Evolutionary conservation across 352 stramenopile species (phyloP).

Genomic region (Globisporangium nagaii): DNA sequence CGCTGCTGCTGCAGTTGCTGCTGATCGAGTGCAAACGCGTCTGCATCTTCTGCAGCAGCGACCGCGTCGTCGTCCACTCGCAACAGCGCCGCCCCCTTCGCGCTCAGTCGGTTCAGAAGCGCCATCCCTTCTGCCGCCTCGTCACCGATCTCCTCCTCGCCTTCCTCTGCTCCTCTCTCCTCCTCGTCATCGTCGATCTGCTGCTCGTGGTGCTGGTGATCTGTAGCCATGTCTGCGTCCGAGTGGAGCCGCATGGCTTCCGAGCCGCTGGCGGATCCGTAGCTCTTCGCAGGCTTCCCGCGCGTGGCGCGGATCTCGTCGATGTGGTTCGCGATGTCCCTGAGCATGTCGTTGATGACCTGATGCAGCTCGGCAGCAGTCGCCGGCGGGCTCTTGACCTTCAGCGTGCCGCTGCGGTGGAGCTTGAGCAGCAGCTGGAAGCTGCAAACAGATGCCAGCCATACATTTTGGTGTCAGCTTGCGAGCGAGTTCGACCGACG

Average conservation of each 20-base stretch:
- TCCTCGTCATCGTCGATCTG: not conserved
- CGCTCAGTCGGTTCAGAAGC: not conserved
- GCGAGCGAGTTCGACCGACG: not conserved
- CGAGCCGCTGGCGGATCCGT: not conserved
- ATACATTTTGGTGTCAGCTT: not conserved
- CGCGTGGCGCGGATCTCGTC: conserved; percentile 9
- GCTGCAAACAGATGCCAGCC: no score
- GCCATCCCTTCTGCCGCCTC: conserved; percentile 3
- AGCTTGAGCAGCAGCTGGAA: conserved; percentile 35
- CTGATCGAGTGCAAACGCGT: not conserved
- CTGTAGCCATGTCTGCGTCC: not conserved
- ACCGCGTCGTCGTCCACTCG: not conserved
- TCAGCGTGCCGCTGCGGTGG: conserved; percentile 25
- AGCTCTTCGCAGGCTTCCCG: conserved; percentile 2
- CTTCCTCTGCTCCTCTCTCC: not conserved
- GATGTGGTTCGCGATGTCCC: conserved; percentile 15
- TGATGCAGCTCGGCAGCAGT: conserved; percentile 16
- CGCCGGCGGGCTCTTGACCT: conserved; percentile 24
- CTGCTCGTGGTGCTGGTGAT: not conserved
- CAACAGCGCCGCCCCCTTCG: not conserved
- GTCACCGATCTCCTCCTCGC: conserved; percentile 4
- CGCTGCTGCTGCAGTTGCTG: not conserved
- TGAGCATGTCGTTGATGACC: conserved; percentile 23
- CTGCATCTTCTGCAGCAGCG: conserved; percentile 3
- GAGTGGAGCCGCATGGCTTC: conserved; percentile 6